A percentile compares a stretch with the other conserved stretches of the same genome.
These are phyloP conservation scores for Aleurites moluccanus DNA, from an alignment of 441 rosid species.

Conservation along the genomic window DNA sequence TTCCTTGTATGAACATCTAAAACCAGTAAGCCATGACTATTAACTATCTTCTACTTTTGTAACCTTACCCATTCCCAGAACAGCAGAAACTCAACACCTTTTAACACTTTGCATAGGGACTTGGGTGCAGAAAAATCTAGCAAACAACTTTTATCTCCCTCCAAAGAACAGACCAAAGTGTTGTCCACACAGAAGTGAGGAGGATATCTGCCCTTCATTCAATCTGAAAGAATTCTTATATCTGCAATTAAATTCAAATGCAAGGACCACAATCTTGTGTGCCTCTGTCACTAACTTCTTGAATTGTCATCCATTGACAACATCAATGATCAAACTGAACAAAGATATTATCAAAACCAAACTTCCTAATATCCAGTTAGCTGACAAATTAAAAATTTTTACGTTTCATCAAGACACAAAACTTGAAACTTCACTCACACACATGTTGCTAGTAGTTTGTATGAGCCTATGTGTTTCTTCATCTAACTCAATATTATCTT, in stretches of 20 bases:
- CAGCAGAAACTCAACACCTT: neutral
- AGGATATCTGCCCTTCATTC: neutral
- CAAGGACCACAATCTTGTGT: neutral
- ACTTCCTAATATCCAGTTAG: neutral
- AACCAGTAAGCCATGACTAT: neutral
- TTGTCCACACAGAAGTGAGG: neutral
- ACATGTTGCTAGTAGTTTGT: constrained; percentile 53
- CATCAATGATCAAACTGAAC: neutral
- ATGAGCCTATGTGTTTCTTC: constrained; percentile 67
- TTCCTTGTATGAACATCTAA: neutral
- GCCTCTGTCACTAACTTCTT: neutral
- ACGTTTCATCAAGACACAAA: constrained; percentile 25
- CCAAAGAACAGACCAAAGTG: neutral
- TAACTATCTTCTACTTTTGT: neutral
- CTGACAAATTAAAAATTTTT: neutral
- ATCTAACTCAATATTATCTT: constrained; percentile 58
- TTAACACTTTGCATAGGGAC: neutral
- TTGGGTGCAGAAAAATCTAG: neutral
- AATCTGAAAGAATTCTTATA: neutral
- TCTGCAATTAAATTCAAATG: neutral
- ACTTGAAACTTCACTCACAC: constrained; percentile 55
- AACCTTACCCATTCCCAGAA: neutral
- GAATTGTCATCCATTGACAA: constrained; percentile 1
- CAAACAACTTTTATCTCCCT: neutral
- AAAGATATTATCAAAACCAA: neutral